Evolutionary conservation across 805 yeast genomes (phyloP), one percentile per base, ranked within the genome.

Genomic region (Kluyveromyces starmeri): DNA sequence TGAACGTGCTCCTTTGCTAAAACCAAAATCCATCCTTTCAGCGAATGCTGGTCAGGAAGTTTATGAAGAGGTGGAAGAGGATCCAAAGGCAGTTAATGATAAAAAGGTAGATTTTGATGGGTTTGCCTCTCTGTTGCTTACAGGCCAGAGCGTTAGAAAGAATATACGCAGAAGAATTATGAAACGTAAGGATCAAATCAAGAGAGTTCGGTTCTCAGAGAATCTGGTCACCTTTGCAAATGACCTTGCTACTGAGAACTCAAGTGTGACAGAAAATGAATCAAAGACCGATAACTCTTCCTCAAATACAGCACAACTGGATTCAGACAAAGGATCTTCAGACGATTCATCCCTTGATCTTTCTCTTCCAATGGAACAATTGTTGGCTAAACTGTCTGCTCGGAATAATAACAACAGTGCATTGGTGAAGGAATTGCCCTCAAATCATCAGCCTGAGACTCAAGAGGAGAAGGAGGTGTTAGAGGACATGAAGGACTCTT

Each of bases 91-190:
- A 33, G 47, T 45, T 7, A 40, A 43, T 12, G 48, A 45, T n/a
- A 37, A 35, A 18, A 75, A 74, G 35, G 67, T 84, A 16, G 95
- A 88, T 51, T 64, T 88, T 45, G 95, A 88, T 55, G 74, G 85
- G 20, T 88, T 88, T 56, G 83, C 95, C 12, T 78, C 81, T 43
- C 76, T 88, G 48, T 67, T 85, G 47, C 61, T 88, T 46, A 84
- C 95, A 0, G 96, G 96, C 2, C 74, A 78, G 44, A 61, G 83
- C 24, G 84, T 84, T 16, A 64, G 55, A 67, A 71, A 35, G 36
- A 51, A 42, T 46, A 57, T 44, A 52, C 53, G 48, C 43, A 57
- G 53, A 44, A 53, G 50, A 47, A 48, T 53, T 44, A 32, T 51
- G 41, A 39, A 56, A 43, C 31, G 61, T 53, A 48, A 40, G 4